These are phyloP conservation scores for Climacium dendroides DNA, from an alignment of 225 moss, liverwort and hornwort genomes.

Conservation along the genomic window DNA sequence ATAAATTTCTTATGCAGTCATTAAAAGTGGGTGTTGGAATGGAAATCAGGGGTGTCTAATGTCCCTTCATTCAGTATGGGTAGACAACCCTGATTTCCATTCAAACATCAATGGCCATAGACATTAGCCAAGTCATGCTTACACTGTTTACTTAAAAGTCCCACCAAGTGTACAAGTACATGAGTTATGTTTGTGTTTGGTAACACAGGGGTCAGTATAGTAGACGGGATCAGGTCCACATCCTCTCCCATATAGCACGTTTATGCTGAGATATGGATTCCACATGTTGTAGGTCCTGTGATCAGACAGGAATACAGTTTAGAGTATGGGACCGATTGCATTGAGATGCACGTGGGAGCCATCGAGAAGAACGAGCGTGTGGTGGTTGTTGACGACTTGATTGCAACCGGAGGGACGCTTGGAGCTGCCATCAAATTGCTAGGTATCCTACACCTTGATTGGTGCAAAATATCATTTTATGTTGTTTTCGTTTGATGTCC, in stretches of 20 bases:
- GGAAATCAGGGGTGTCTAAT: not conserved
- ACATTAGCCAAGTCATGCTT: not conserved
- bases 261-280: not conserved
- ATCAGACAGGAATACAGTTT: constrained; percentile 70
- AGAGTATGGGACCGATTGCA: constrained; percentile 87
- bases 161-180: not conserved
- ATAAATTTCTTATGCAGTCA: not conserved
- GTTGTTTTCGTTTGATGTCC: not conserved
- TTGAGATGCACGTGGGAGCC: constrained; percentile 92
- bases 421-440: constrained; percentile 78
- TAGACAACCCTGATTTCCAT: not conserved
- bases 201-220: not conserved
- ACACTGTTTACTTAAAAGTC: not conserved
- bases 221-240: not conserved
- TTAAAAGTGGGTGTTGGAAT: not conserved
- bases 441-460: constrained; percentile 9
- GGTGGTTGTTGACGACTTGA: constrained; percentile 75
- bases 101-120: not conserved
- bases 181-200: not conserved
- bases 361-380: constrained; percentile 70
- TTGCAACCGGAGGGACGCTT: constrained; percentile 94
- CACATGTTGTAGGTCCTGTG: constrained; percentile 57
- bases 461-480: not conserved
- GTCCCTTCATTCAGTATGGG: not conserved
- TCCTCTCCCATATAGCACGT: not conserved